Percentiles rank a stretch among this genome's conserved stretches.
Conservation (phyloP, 2,329 filamentous ascomycete species). For the Aaosphaeria arxii region DNA sequence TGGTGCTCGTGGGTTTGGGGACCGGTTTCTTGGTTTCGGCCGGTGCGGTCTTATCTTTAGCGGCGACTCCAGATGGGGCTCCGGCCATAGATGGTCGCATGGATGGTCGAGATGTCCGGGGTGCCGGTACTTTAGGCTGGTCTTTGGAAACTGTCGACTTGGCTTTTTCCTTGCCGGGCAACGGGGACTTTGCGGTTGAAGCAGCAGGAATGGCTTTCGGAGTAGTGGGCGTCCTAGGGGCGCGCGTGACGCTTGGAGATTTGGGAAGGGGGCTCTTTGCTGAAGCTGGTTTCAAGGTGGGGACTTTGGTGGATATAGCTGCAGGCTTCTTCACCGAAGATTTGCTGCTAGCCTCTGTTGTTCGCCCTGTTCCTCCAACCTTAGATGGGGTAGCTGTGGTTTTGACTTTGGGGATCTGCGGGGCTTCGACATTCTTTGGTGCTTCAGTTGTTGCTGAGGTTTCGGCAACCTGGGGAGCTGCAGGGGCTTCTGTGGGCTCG, state of each 20-base stretch:
- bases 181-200: constrained; percentile 14
- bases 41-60: constrained; percentile 20
- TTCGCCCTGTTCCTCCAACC: constrained; percentile 8
- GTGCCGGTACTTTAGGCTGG: constrained; percentile 13
- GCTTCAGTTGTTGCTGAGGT: background rate
- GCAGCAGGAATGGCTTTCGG: constrained; percentile 18
- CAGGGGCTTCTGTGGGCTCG: background rate
- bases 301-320: constrained; percentile 30
- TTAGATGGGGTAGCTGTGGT: constrained; percentile 2
- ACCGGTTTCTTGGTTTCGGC: constrained; percentile 24
- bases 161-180: constrained; percentile 3
- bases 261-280: constrained; percentile 29
- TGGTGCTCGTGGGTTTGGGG: constrained; percentile 11
- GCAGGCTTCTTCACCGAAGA: constrained; percentile 24
- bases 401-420: no score
- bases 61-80: constrained; percentile 18
- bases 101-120: constrained; percentile 27
- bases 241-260: constrained; percentile 11
- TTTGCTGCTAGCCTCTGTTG: constrained; percentile 7
- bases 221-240: constrained; percentile 27
- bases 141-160: constrained; percentile 17
- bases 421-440: background rate
- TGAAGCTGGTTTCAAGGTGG: constrained; percentile 19
- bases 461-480: background rate
- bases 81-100: constrained; percentile 18